Conservation (phyloP, 2,329 filamentous ascomycete species). For the Fusarium sp. region DNA sequence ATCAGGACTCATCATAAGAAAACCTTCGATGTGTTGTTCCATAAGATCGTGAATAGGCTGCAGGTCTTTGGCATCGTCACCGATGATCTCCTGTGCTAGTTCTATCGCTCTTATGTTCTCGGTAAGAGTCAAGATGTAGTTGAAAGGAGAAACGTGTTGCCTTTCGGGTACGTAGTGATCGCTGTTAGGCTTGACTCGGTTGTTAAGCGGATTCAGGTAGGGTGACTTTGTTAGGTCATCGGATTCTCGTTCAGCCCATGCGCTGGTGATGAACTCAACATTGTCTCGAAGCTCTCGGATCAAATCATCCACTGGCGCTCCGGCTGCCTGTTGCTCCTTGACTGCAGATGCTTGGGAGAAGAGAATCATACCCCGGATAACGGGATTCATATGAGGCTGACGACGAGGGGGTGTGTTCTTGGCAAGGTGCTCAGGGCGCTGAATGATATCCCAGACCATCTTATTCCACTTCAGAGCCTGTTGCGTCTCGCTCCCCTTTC, state of each 20-base stretch:
- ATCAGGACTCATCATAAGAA: constrained; percentile 32
- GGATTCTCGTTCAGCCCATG: constrained; percentile 42
- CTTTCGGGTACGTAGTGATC: neutral
- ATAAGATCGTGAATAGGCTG: constrained; percentile 54
- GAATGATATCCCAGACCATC: constrained; percentile 62
- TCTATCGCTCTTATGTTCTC: constrained; percentile 58
- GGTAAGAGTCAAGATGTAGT: constrained; percentile 46
- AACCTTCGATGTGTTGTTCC: constrained; percentile 52
- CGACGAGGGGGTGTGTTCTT: constrained; percentile 25
- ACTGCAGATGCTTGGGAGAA: constrained; percentile 46
- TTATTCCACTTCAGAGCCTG: constrained; percentile 60
- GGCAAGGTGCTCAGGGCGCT: constrained; percentile 55
- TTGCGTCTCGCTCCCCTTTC: constrained; percentile 50
- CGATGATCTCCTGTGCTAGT: constrained; percentile 57
- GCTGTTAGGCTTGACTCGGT: constrained; percentile 21
- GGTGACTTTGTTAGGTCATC: constrained; percentile 34
- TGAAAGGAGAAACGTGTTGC: constrained; percentile 37
- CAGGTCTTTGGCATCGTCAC: constrained; percentile 48
- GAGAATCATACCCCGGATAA: constrained; percentile 49
- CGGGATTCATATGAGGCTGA: constrained; percentile 42
- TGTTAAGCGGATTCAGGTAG: constrained; percentile 46
- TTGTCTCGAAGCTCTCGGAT: constrained; percentile 47
- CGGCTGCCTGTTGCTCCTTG: constrained; percentile 43
- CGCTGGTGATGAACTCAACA: constrained; percentile 41
- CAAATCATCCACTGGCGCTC: constrained; percentile 41